phyloP scores from a whole-genome alignment of 768 basidiomycete genomes.

The Chlorophyllum brunneum region DNA sequence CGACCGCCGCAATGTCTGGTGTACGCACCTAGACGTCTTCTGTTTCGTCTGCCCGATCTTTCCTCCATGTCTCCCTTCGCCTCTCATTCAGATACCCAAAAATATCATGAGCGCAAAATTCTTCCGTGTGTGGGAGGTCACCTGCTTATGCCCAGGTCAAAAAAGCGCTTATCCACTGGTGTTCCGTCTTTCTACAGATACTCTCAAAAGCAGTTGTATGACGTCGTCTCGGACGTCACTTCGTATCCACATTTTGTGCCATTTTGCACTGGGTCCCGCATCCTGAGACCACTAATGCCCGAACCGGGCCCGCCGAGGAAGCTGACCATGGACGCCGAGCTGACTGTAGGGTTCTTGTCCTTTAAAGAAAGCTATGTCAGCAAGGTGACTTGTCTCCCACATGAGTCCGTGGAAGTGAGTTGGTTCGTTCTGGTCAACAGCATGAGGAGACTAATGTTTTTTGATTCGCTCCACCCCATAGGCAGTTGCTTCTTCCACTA shows the following conservation, averaged over 20 bases:
- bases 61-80: constrained; percentile 39
- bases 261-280: constrained; percentile 73
- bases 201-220: constrained; percentile 71
- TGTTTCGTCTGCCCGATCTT: constrained; percentile 50
- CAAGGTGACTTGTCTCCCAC: constrained; percentile 75
- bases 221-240: constrained; percentile 81
- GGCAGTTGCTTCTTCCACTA: constrained; percentile 71
- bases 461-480: constrained; percentile 21
- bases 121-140: constrained; percentile 66
- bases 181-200: constrained; percentile 49
- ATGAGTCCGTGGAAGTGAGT: constrained; percentile 75
- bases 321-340: constrained; percentile 68
- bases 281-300: constrained; percentile 36
- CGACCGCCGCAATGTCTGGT: constrained; percentile 1
- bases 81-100: constrained; percentile 43
- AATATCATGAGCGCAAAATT: constrained; percentile 80
- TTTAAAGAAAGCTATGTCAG: constrained; percentile 88
- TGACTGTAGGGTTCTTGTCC: constrained; percentile 84
- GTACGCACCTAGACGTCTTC: constrained; percentile 9
- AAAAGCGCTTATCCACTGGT: constrained; percentile 9
- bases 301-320: constrained; percentile 15
- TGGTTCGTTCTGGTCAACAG: background rate
- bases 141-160: constrained; percentile 5
- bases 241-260: constrained; percentile 88
- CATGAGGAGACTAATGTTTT: constrained; percentile 9